Conservation (phyloP, 2,329 filamentous ascomycete species). For the Fusarium torreyae region DNA sequence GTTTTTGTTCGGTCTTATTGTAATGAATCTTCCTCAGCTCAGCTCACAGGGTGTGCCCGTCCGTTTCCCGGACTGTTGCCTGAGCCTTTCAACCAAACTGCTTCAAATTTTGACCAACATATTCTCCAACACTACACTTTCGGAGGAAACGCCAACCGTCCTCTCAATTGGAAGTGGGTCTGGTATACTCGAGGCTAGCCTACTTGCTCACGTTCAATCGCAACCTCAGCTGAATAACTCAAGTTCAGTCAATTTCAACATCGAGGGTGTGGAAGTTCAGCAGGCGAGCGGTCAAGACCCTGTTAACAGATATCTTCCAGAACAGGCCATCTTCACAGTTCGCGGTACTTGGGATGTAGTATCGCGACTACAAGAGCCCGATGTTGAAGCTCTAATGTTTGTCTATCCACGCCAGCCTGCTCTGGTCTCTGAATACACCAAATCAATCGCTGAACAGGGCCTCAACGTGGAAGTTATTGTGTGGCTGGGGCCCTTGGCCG, state of each 20-base stretch:
- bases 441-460: conserved; percentile 13
- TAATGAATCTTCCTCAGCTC: conserved; percentile 40
- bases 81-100: conserved; percentile 49
- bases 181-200: conserved; percentile 50
- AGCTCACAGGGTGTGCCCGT: conserved; percentile 24
- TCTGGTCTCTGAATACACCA: conserved; percentile 50
- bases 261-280: conserved; percentile 51
- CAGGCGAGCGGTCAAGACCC: conserved; percentile 21
- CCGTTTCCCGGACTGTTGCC: conserved; percentile 51
- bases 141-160: conserved; percentile 27
- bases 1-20: not conserved
- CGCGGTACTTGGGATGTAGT: conserved; percentile 53
- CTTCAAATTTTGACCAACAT: conserved; percentile 36
- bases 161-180: conserved; percentile 53
- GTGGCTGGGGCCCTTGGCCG: conserved; percentile 48
- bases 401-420: conserved; percentile 54
- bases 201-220: conserved; percentile 33
- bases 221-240: not conserved
- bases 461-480: conserved; percentile 32
- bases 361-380: conserved; percentile 44
- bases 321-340: conserved; percentile 49
- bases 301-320: conserved; percentile 50
- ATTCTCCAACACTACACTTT: conserved; percentile 8
- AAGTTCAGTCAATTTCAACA: conserved; percentile 14
- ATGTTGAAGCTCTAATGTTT: conserved; percentile 50